These are phyloP conservation scores for Spencermartinsiella europaea DNA, from an alignment of 805 yeast genomes.

Conservation along the genomic window DNA sequence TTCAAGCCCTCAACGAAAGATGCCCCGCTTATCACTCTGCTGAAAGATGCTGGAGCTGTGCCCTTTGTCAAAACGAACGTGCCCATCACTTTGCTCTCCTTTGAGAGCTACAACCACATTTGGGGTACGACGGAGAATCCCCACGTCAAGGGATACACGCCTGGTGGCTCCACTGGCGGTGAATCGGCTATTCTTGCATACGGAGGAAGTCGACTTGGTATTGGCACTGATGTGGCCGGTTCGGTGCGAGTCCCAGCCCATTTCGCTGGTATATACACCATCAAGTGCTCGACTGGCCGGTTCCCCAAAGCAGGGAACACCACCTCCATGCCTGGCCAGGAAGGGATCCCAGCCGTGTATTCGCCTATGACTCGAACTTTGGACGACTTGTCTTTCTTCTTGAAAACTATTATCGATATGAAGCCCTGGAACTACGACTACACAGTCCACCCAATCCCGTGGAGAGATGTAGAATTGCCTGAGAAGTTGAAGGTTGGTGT, in stretches of 20 bases:
- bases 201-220: conserved; percentile 47
- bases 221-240: conserved; percentile 56
- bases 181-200: conserved; percentile 44
- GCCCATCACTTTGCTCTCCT: conserved; percentile 52
- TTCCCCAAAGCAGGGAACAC: conserved; percentile 41
- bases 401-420: conserved; percentile 41
- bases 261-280: conserved; percentile 45
- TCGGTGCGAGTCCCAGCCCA: conserved; percentile 53
- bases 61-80: conserved; percentile 53
- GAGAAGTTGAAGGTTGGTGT: conserved; percentile 44
- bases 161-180: conserved; percentile 55
- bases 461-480: conserved; percentile 40
- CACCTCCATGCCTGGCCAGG: conserved; percentile 42
- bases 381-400: conserved; percentile 46
- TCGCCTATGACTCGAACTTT: conserved; percentile 44
- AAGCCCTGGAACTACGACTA: conserved; percentile 57
- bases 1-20: conserved; percentile 39
- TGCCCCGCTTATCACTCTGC: conserved; percentile 37
- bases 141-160: conserved; percentile 38
- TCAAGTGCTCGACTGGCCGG: conserved; percentile 47
- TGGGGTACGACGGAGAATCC: conserved; percentile 51
- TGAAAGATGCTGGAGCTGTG: conserved; percentile 50
- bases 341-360: conserved; percentile 41
- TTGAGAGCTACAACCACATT: conserved; percentile 51
- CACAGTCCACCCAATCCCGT: conserved; percentile 43